A percentile compares a stretch with the other conserved stretches of the same genome.
phyloP scores from a whole-genome alignment of 306 rosid species.

The Vachellia pachyceras region DNA sequence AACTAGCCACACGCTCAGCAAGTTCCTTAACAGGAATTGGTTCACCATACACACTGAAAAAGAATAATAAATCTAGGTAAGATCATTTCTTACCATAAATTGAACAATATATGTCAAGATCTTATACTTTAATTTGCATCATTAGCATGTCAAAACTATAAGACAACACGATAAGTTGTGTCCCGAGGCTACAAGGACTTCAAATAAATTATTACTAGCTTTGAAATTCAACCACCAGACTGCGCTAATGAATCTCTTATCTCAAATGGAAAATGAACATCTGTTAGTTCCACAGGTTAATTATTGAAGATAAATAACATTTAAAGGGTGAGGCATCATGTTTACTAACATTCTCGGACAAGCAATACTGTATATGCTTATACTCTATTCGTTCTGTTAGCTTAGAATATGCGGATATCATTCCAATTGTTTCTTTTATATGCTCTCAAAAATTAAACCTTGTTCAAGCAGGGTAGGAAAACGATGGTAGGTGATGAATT shows the following conservation, averaged over 20 bases:
- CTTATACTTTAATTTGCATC: background rate
- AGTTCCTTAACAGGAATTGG: constrained; percentile 93
- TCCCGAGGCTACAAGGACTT: background rate
- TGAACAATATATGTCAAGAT: background rate
- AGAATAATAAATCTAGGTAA: constrained; percentile 31
- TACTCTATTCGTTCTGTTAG: constrained; percentile 32
- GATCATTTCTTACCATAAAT: constrained; percentile 13
- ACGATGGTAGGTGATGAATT: no score
- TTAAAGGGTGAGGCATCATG: background rate
- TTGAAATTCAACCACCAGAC: background rate
- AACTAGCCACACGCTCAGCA: constrained; percentile 95
- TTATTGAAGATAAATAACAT: background rate
- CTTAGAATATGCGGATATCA: background rate
- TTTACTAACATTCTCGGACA: background rate
- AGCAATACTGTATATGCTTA: background rate
- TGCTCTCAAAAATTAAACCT: background rate
- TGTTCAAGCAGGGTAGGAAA: no score
- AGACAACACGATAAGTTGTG: background rate
- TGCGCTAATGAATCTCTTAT: background rate
- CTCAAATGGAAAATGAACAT: background rate
- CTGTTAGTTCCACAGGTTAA: background rate
- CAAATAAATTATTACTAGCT: background rate
- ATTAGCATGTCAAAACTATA: background rate
- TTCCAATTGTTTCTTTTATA: background rate
- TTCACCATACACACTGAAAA: constrained; percentile 82